Evolutionary conservation across 768 basidiomycete species (phyloP).

Genomic region (Daedaleopsis nitida): DNA sequence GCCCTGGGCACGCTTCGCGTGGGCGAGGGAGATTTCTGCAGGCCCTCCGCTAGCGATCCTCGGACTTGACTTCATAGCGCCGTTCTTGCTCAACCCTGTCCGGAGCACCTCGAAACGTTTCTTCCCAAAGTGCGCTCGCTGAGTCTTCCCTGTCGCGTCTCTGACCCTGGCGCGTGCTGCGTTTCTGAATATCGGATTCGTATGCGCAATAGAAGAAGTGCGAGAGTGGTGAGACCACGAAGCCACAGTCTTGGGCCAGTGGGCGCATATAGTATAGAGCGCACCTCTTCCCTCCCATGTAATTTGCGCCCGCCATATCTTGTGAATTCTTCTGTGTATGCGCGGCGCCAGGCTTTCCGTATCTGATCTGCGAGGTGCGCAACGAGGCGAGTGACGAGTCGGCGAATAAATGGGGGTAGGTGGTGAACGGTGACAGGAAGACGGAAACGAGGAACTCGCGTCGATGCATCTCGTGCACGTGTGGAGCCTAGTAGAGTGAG

Average conservation of each 20-base stretch:
- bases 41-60: neutral
- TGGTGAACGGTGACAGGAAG: neutral
- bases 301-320: conserved; percentile 67
- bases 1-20: conserved; percentile 15
- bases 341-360: neutral
- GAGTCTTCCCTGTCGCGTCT: conserved; percentile 54
- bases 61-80: neutral
- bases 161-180: conserved; percentile 57
- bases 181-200: conserved; percentile 44
- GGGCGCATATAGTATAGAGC: conserved; percentile 1
- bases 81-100: conserved; percentile 22
- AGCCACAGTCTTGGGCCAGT: neutral
- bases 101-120: conserved; percentile 57
- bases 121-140: conserved; percentile 63
- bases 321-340: neutral
- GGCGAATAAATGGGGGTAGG: neutral
- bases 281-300: conserved; percentile 75
- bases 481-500: neutral
- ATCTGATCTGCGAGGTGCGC: neutral
- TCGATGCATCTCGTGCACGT: neutral
- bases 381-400: neutral
- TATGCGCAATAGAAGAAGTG: neutral
- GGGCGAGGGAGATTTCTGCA: conserved; percentile 28
- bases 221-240: neutral
- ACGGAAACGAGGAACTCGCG: neutral